Conservation (phyloP, 225 moss, liverwort and hornwort genomes). For the Lunularia cruciata region DNA sequence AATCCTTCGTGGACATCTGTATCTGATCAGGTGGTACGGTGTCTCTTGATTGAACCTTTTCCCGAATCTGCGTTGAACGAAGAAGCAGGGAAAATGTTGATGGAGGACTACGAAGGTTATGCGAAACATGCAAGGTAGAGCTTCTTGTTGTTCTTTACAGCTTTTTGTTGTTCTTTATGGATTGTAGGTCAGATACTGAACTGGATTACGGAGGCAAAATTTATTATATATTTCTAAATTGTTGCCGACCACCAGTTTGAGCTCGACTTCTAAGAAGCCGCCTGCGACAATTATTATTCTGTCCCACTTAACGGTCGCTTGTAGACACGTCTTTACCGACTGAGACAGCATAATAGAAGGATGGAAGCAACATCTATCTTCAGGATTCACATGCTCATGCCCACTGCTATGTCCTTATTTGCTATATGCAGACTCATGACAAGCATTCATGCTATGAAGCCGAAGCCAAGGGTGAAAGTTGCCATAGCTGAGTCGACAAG, state of each 20-base stretch:
- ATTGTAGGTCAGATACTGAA: too few species aligned
- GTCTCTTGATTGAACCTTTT: conserved; percentile 90
- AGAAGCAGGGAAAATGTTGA: conserved; percentile 98
- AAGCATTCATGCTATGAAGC: conserved; percentile 98
- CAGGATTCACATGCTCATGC: not conserved
- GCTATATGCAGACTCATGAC: conserved; percentile 74
- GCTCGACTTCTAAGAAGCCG: too few species aligned
- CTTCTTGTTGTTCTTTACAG: not conserved
- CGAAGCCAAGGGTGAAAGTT: conserved; percentile 88
- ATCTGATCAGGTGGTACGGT: conserved; percentile 85
- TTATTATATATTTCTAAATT: too few species aligned
- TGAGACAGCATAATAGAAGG: too few species aligned
- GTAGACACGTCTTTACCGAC: not conserved
- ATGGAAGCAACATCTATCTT: too few species aligned
- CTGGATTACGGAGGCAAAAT: too few species aligned
- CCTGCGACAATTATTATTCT: too few species aligned
- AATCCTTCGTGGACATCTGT: not conserved
- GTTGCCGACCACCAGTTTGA: too few species aligned
- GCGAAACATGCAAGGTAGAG: conserved; percentile 88
- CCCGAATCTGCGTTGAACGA: conserved; percentile 97
- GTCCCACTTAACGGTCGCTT: too few species aligned
- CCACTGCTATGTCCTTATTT: not conserved
- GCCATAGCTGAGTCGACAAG: conserved; percentile 96
- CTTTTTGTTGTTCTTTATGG: not conserved
- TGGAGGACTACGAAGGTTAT: conserved; percentile 90